These are phyloP conservation scores for Penicillium sp. DNA, from an alignment of 2,329 filamentous ascomycete genomes.

Conservation along the genomic window DNA sequence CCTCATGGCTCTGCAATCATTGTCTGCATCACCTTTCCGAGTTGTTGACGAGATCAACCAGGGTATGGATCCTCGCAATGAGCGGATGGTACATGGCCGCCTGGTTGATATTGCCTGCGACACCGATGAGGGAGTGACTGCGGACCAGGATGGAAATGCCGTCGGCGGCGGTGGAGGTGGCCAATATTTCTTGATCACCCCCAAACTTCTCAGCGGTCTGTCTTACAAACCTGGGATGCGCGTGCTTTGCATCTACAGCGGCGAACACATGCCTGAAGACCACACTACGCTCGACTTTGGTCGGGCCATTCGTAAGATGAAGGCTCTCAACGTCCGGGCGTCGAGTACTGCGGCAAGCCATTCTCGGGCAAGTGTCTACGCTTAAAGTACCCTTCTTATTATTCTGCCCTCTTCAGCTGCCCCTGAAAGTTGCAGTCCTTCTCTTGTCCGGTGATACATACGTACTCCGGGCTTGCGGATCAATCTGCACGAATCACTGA, in stretches of 20 bases:
- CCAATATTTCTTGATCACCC: constrained; percentile 95
- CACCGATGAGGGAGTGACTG: constrained; percentile 49
- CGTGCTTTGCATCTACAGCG: constrained; percentile 87
- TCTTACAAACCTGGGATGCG: constrained; percentile 88
- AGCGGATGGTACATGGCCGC: constrained; percentile 94
- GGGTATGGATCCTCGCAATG: constrained; percentile 97
- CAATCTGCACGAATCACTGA: too few species aligned
- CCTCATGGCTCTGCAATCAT: constrained; percentile 92
- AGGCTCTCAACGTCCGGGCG: constrained; percentile 17
- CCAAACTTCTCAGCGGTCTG: constrained; percentile 80
- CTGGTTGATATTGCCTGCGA: constrained; percentile 95
- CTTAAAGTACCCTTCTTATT: too few species aligned
- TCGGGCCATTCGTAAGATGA: constrained; percentile 31
- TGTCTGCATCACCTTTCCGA: constrained; percentile 91
- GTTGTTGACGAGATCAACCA: constrained; percentile 99
- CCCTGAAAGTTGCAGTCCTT: too few species aligned
- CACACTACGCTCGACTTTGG: constrained; percentile 35
- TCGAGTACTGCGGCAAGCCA: not conserved
- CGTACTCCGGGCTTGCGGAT: too few species aligned
- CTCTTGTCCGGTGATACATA: too few species aligned
- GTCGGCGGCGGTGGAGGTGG: constrained; percentile 42
- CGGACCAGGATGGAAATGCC: constrained; percentile 31
- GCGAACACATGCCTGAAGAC: constrained; percentile 54
- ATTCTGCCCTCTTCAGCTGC: too few species aligned
- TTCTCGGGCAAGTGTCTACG: constrained; percentile 16